Conservation (phyloP, 192 early-diverging fungal species). For the Linnemannia elongata region DNA sequence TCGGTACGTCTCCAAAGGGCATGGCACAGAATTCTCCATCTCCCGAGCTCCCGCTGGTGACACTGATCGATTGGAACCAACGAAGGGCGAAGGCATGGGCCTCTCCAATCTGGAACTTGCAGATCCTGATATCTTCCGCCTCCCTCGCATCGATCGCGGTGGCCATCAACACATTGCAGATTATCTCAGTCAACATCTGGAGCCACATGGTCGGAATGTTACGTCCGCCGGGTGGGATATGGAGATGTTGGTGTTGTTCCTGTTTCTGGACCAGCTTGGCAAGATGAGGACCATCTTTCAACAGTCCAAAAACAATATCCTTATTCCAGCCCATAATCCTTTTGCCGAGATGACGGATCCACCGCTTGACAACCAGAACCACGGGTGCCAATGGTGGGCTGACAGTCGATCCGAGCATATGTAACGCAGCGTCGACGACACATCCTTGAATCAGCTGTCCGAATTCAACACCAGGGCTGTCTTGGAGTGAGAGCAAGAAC, state of each 20-base stretch:
- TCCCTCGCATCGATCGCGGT: constrained; percentile 47
- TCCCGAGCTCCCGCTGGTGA: background rate
- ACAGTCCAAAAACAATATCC: constrained; percentile 36
- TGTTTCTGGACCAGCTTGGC: constrained; percentile 34
- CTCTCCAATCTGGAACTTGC: constrained; percentile 47
- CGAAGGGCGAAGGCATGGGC: constrained; percentile 35
- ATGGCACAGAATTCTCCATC: constrained; percentile 39
- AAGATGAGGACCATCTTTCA: constrained; percentile 28
- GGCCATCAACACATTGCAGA: constrained; percentile 51
- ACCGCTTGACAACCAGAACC: constrained; percentile 38
- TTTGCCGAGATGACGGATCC: constrained; percentile 52
- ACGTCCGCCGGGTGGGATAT: constrained; percentile 13
- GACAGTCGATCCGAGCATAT: constrained; percentile 19
- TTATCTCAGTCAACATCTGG: constrained; percentile 41
- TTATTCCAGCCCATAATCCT: constrained; percentile 40
- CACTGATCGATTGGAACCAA: constrained; percentile 48
- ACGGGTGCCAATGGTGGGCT: constrained; percentile 37
- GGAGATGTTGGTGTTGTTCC: constrained; percentile 29
- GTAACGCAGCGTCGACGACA: constrained; percentile 32
- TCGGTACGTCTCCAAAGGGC: constrained; percentile 37
- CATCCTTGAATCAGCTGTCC: constrained; percentile 46
- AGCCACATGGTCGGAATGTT: constrained; percentile 37
- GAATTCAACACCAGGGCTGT: constrained; percentile 48
- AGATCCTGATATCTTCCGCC: constrained; percentile 29
- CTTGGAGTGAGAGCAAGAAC: constrained; percentile 34